Base-by-base conservation (phyloP, 257 asterid genomes). In the Gentiana macrophylla region DNA sequence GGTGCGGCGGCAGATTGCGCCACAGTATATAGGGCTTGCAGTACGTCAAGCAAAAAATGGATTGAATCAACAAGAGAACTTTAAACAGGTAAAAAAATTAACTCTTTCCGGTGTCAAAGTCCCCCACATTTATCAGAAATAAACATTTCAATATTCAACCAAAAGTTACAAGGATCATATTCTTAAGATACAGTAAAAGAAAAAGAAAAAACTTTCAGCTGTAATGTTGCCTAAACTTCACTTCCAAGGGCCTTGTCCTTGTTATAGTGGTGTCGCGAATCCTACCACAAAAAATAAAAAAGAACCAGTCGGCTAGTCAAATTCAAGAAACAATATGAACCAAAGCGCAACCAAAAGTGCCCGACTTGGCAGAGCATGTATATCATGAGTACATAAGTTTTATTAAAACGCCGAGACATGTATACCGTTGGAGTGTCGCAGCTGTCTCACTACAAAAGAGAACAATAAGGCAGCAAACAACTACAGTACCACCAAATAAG, bases 241-340 rank as follows among this genome's bases (percentile, higher is more conserved):
- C 12, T 37, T 3, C 34, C 37, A 6, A 61, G 52, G 74, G 65
- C 52, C 74, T 61, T 72, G 73, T 52, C 52, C 74, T 61, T 72
- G 73, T 52, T 67, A 72, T 67, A 72, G 77, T 49, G 77, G 73
- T 1, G 77, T 67, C 32, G 77, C 77, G 55, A 72, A 72, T 61
- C 77, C 73, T 72, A 62, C 12, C 58, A 59, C n/a, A 37, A 12
- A 41, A 50, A 13, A 37, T 35, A 49, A 49, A 49, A 33, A 49
- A 47, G 62, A 41, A 41, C 10, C 46, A 41, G 46, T 41, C 46
- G 0, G 9, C 5, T 11, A 9, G 6, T 43, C 41, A 57, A 57
- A 34, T 57, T 44, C 34, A 41, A 41, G 3, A 32, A 45, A 44
- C 41, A 32, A 9, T 36, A 56, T 32, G 33, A n/a, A 56, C 35